Base-by-base conservation (phyloP, 495 filamentous ascomycete genomes). In the Diplogelasinospora grovesii region DNA sequence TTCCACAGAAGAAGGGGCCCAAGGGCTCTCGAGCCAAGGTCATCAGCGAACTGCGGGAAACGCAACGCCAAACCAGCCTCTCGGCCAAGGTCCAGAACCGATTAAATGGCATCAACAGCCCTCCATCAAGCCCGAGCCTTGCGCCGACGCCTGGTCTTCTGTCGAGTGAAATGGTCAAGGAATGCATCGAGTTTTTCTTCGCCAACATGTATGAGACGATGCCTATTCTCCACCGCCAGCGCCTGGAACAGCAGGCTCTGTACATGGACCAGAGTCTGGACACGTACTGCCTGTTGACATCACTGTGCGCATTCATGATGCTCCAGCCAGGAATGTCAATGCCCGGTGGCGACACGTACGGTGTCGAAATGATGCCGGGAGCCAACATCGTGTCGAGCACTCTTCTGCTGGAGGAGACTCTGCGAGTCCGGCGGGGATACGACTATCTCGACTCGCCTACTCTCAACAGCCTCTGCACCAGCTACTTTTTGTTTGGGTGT, bases 1-100 rank as follows among this genome's bases (percentile, higher is more conserved):
- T 88, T 31, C 85, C 83, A 0, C 84, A 86, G 64, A 89, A 88
- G 66, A 89, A 89, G 63, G 86, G 86, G 0, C 85, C 85, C 22
- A 89, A 90, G 60, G 85, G 85, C 41, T 82, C 77, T 49, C 67
- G 84, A 38, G 85, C 86, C 27, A 90, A 87, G 64, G 79, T 89
- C 36, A 86, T 93, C 52, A 83, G 74, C 45, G 82, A 88, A 56
- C 63, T 89, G 23, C 73, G 80, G 47, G 77, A 82, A 56, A 83
- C 65, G 9, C 79, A 84, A 46, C 66, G 69, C 46, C 74, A 81
- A 46, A 71, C 71, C 13, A 81, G 73, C 46, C 67, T 73, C 25
- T 65, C 67, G n/a, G 59, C 62, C 48, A 72, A 70, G 52, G 56
- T 69, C 16, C 70, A 67, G 41, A 60, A 58, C 43, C 65, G 54